Conservation (phyloP, 495 filamentous ascomycete species). For the Penicillium subrubescens region DNA sequence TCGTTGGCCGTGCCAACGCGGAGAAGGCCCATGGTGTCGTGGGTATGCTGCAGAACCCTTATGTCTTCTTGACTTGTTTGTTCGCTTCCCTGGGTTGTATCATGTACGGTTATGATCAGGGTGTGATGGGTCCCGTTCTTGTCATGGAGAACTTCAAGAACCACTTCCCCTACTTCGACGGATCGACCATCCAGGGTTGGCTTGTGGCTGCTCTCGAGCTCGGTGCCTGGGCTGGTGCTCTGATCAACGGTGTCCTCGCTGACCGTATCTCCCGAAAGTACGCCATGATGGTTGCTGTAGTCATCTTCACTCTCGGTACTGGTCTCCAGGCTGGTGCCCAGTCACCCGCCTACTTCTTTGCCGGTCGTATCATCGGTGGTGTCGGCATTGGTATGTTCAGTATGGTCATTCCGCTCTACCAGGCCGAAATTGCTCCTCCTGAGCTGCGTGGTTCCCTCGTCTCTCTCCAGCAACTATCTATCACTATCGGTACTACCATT, state of each 20-base stretch:
- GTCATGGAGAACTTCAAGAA: slow-evolving; percentile 36
- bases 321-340: slow-evolving; percentile 44
- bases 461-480: slow-evolving; percentile 75
- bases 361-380: slow-evolving; percentile 52
- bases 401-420: slow-evolving; percentile 62
- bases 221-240: slow-evolving; percentile 77
- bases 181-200: slow-evolving; percentile 71
- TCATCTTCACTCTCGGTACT: slow-evolving; percentile 71
- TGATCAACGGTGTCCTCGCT: slow-evolving; percentile 74
- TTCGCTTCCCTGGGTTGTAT: slow-evolving; percentile 78
- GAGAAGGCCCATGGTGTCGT: slow-evolving; percentile 37
- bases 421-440: slow-evolving; percentile 73
- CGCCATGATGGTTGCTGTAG: slow-evolving; percentile 67
- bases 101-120: slow-evolving; percentile 70
- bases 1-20: slow-evolving; percentile 39
- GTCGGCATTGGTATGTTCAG: slow-evolving; percentile 68
- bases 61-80: slow-evolving; percentile 39
- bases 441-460: slow-evolving; percentile 75
- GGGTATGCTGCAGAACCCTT: slow-evolving; percentile 42
- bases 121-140: slow-evolving; percentile 68
- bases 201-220: slow-evolving; percentile 78
- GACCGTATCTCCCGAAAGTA: slow-evolving; percentile 78
- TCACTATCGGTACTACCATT: slow-evolving; percentile 69
- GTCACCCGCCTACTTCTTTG: slow-evolving; percentile 43
- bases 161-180: slow-evolving; percentile 54